Percentiles rank a stretch among this genome's conserved stretches.
phyloP scores from a whole-genome alignment of 2,329 filamentous ascomycete species.

The Paecilomyces sp. region DNA sequence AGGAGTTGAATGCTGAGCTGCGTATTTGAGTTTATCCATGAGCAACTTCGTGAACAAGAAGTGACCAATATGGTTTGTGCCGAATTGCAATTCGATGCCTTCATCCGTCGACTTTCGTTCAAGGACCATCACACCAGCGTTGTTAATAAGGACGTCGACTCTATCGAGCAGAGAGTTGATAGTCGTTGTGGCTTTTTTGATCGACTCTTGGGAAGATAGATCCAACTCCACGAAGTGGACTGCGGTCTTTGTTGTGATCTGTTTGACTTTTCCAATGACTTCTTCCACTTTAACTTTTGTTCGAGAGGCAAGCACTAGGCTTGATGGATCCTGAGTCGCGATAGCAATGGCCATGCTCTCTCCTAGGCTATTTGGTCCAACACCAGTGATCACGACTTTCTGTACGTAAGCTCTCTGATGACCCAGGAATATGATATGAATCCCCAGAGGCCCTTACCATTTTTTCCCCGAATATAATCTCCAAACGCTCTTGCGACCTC shows the following conservation, averaged over 20 bases:
- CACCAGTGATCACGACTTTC: constrained; percentile 33
- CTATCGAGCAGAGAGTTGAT: constrained; percentile 11
- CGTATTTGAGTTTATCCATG: constrained; percentile 14
- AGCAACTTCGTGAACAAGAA: constrained; percentile 27
- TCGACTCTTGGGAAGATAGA: constrained; percentile 19
- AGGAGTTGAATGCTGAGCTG: constrained; percentile 3
- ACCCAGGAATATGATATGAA: background rate
- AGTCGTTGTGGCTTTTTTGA: constrained; percentile 16
- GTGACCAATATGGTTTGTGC: constrained; percentile 27
- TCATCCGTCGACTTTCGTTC: constrained; percentile 16
- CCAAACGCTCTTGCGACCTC: constrained; percentile 23
- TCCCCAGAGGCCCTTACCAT: constrained; percentile 3
- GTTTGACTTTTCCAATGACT: constrained; percentile 17
- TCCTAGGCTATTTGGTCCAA: constrained; percentile 28
- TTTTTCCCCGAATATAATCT: constrained; percentile 11
- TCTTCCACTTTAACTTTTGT: constrained; percentile 23
- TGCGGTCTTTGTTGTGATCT: background rate
- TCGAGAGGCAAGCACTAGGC: constrained; percentile 33
- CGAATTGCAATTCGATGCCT: constrained; percentile 26
- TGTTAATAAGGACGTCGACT: constrained; percentile 26
- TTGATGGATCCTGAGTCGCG: constrained; percentile 21
- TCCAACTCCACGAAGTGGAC: constrained; percentile 12
- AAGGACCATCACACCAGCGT: constrained; percentile 25
- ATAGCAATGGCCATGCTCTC: constrained; percentile 23
- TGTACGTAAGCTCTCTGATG: background rate